Evolutionary conservation across 345 rosid genomes (phyloP), one percentile per base, ranked within the genome.

Genomic region (Geranium rotundifolium): DNA sequence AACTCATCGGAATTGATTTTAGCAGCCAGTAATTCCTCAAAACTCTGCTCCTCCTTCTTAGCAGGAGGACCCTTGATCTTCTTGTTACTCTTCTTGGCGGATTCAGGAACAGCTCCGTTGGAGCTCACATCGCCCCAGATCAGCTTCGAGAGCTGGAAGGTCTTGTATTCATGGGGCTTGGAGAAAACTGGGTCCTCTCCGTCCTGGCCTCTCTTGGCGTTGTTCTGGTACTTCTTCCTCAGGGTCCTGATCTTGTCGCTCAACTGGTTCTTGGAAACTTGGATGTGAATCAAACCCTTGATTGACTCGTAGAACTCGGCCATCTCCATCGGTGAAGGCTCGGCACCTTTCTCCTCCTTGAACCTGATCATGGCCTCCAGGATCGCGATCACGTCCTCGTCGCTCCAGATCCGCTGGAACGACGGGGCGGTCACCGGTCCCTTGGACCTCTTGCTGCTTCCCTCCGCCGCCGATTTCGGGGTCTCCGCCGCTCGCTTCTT

Each of bases 181-280:
- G 67, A 4, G 13, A 79, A 74, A 41, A 70, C 29, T 0, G 66
- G 73, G 12, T 70, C 79, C 16, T 66, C 55, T 3, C 80, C 82
- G 0, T 69, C 67, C 19, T 68, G 75, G 1, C 73, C 71, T 65
- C 64, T 80, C 7, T 60, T 61, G 0, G 63, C 59, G 17, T 67
- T 63, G 17, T 4, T 62, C 30, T 54, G 57, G 60, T 65, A 84
- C 71, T 81, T 81, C 67, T 73, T 77, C 73, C 66, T 81, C 19
- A 84, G 60, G 17, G 84, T 73, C 68, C 79, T 71, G 56, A 84
- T 61, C 59, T 84, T 84, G 19, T 84, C 88, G 54, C 7, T 66
- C 20, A 81, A 66, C 34, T 84, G 85, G 29, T 29, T 69, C 70
- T 66, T 73, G 14, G 72, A 65, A 4, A 75, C 77, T 60, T 75